Evolutionary conservation across 2,329 filamentous ascomycete genomes (phyloP).

Genomic region (Colletotrichum echinochloae): DNA sequence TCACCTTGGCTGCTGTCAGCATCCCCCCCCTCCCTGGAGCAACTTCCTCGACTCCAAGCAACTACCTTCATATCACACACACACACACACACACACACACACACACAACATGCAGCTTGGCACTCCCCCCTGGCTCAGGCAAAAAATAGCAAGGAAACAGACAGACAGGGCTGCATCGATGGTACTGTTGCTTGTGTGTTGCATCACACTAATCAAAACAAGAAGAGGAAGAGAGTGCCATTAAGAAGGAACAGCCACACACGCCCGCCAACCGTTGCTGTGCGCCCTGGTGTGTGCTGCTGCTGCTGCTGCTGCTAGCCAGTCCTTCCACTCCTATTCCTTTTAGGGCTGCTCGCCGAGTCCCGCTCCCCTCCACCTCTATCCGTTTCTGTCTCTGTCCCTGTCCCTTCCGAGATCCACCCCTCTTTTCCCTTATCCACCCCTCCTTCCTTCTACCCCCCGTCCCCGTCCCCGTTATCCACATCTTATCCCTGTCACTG

Average conservation of each 20-base stretch:
- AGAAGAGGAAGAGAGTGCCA: not conserved
- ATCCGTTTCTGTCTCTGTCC: not conserved
- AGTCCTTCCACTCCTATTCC: conserved; percentile 36
- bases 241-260: conserved; percentile 29
- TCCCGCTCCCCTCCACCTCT: conserved; percentile 10
- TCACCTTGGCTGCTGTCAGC: conserved; percentile 4
- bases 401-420: conserved; percentile 1
- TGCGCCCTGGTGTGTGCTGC: conserved; percentile 15
- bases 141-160: conserved; percentile 1
- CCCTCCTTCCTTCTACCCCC: not conserved
- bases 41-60: conserved; percentile 20
- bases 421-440: not conserved
- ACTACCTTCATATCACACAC: not conserved
- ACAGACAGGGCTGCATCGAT: conserved; percentile 38
- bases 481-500: not conserved
- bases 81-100: not conserved
- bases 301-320: conserved; percentile 13
- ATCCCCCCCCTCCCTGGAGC: conserved; percentile 10
- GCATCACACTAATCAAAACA: conserved; percentile 24
- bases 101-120: not conserved
- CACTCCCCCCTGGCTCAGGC: not conserved
- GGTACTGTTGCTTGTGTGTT: conserved; percentile 19
- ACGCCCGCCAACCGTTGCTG: conserved; percentile 25
- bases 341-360: conserved; percentile 35
- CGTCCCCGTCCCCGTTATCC: not conserved